phyloP scores from a whole-genome alignment of 371 early-diverging fungal genomes.

The Zychaea mexicana region DNA sequence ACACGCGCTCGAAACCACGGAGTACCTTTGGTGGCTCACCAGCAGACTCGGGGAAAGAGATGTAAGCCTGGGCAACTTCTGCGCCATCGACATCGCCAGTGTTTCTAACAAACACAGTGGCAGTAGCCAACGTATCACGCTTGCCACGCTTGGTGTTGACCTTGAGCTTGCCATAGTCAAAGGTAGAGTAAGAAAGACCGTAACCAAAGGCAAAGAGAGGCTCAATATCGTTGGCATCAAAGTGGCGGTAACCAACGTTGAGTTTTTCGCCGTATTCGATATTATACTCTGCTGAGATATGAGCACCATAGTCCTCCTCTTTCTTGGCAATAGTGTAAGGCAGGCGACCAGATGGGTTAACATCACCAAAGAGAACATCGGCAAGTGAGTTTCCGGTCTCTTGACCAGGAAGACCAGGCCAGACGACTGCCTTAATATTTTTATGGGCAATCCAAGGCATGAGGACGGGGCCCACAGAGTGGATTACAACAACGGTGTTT shows the following conservation, averaged over 20 bases:
- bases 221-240: conserved; percentile 45
- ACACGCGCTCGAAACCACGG: conserved; percentile 46
- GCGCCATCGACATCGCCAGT: conserved; percentile 46
- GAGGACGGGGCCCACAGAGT: conserved; percentile 57
- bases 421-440: conserved; percentile 57
- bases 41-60: conserved; percentile 40
- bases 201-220: conserved; percentile 57
- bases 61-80: conserved; percentile 54
- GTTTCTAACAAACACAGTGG: conserved; percentile 39
- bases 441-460: conserved; percentile 62
- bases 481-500: conserved; percentile 64
- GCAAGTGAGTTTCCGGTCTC: conserved; percentile 55
- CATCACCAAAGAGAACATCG: conserved; percentile 55
- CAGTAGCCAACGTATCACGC: not conserved
- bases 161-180: conserved; percentile 32
- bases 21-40: conserved; percentile 47
- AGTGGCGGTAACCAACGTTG: conserved; percentile 49
- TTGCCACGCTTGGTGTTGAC: not conserved
- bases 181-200: conserved; percentile 60
- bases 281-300: conserved; percentile 39
- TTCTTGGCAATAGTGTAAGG: conserved; percentile 50
- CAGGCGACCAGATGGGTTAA: conserved; percentile 58
- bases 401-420: conserved; percentile 54
- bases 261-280: conserved; percentile 51
- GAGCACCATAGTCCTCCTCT: conserved; percentile 35